Evolutionary conservation across 2,329 filamentous ascomycete species (phyloP).

Genomic region (Penicillium vulpinum): DNA sequence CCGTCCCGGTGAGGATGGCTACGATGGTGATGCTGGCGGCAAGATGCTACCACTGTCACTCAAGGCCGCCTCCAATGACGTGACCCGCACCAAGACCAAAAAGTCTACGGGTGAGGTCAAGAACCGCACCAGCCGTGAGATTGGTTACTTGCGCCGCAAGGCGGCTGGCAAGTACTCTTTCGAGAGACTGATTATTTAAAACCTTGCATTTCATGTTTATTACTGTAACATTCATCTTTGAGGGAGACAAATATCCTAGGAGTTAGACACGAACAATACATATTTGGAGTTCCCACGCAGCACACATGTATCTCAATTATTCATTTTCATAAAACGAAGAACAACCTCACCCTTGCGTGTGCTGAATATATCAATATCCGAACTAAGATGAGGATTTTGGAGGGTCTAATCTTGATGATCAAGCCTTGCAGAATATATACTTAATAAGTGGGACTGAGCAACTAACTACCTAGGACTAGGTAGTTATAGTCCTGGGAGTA

Average conservation of each 20-base stretch:
- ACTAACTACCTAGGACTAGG: too few relatives aligned
- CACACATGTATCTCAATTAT: background rate
- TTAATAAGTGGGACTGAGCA: background rate
- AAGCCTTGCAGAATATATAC: conserved; percentile 11
- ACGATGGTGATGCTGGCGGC: conserved; percentile 34
- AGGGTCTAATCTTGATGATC: background rate
- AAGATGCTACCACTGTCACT: conserved; percentile 71
- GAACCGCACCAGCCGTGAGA: conserved; percentile 69
- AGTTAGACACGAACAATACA: conserved; percentile 17
- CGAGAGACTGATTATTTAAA: conserved; percentile 69
- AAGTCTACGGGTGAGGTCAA: conserved; percentile 71
- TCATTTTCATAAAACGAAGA: background rate
- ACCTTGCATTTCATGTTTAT: conserved; percentile 26
- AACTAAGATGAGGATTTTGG: too few relatives aligned
- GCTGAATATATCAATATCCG: background rate
- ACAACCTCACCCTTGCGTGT: background rate
- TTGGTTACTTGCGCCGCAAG: conserved; percentile 74
- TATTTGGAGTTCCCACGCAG: background rate
- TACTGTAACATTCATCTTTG: conserved; percentile 20
- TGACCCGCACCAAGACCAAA: conserved; percentile 49
- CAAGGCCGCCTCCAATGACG: conserved; percentile 54
- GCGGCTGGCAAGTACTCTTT: conserved; percentile 80
- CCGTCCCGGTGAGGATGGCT: conserved; percentile 29
- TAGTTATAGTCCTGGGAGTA: too few relatives aligned
- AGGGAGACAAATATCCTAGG: conserved; percentile 22